These are phyloP conservation scores for Biancaea sappan DNA, from an alignment of 306 rosid genomes.

Conservation along the genomic window DNA sequence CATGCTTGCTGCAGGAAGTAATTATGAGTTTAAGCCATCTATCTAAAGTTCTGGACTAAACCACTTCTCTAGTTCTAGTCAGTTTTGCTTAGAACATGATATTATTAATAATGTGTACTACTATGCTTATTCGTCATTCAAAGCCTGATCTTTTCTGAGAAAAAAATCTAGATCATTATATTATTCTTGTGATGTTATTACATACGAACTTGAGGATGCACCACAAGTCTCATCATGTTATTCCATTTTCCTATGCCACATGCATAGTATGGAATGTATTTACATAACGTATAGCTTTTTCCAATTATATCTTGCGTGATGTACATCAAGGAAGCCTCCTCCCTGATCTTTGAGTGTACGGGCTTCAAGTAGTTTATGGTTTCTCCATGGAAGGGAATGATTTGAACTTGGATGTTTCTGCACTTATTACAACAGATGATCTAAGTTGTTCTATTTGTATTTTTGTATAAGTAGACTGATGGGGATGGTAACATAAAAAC, in stretches of 20 bases:
- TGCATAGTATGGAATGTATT: not conserved
- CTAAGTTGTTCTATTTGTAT: not conserved
- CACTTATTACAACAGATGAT: not conserved
- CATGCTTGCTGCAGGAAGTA: not conserved
- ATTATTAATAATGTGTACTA: conserved; percentile 15
- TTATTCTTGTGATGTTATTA: not conserved
- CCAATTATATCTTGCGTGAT: conserved; percentile 11
- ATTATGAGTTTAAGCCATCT: not conserved
- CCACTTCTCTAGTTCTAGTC: not conserved
- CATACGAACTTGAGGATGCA: conserved; percentile 3
- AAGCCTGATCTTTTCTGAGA: not conserved
- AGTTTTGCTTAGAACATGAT: conserved; percentile 3
- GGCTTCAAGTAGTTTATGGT: conserved; percentile 9
- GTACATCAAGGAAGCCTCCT: not conserved
- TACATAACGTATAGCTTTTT: conserved; percentile 15
- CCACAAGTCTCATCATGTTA: conserved; percentile 8
- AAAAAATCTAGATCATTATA: conserved; percentile 20
- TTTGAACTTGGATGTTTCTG: conserved; percentile 30
- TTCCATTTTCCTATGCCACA: conserved; percentile 2
- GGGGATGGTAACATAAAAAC: not conserved
- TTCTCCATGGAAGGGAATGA: conserved; percentile 15
- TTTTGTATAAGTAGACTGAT: conserved; percentile 9
- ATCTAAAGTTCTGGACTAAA: conserved; percentile 3
- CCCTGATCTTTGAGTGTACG: conserved; percentile 20
- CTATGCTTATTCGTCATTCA: not conserved